Evolutionary conservation across 257 asterid species (phyloP), one percentile per base, ranked within the genome.

Genomic region (Penstemon eatonii): DNA sequence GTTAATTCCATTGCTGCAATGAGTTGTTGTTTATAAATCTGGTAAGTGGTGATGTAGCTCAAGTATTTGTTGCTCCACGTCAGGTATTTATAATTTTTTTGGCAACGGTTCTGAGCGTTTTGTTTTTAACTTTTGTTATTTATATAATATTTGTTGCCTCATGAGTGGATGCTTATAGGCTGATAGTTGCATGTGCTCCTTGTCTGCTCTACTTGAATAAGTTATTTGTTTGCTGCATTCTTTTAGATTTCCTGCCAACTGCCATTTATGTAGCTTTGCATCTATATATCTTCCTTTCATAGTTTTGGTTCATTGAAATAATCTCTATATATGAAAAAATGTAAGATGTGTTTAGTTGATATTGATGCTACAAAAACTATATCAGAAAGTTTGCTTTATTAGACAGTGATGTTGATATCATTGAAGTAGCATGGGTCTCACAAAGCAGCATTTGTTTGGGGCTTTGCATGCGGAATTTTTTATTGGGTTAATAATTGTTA

Each of bases 391-490:
- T 58, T 33, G n/a, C 39, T 45, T 55, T 11, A 39, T 19, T 58
- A 51, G 68, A 51, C 60, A 8, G 45, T 56, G 38, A 8, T 39
- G 49, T 45, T 56, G 54, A 41, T 44, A 49, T 40, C 53, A 45
- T 42, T 54, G 15, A 3, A 15, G 60, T 0, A 7, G 40, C 1
- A 13, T 7, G 6, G 19, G 46, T 68, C 18, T 15, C 6, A 55
- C 53, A 19, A 45, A 18, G 61, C 72, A 52, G 13, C 19, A 51
- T 68, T 11, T 56, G 51, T 56, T 37, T 65, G 56, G 38, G 6
- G 13, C 25, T 66, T 13, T 57, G 4, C 42, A 5, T 15, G 9
- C 7, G 15, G 33, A 49, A 46, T 72, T 56, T 51, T 43, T 47
- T 56, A 59, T 5, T 45, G 5, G 39, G 40, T 56, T 9, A 1